These are phyloP conservation scores for Komagataella kurtzmanii DNA, from an alignment of 805 yeast genomes.

Conservation along the genomic window DNA sequence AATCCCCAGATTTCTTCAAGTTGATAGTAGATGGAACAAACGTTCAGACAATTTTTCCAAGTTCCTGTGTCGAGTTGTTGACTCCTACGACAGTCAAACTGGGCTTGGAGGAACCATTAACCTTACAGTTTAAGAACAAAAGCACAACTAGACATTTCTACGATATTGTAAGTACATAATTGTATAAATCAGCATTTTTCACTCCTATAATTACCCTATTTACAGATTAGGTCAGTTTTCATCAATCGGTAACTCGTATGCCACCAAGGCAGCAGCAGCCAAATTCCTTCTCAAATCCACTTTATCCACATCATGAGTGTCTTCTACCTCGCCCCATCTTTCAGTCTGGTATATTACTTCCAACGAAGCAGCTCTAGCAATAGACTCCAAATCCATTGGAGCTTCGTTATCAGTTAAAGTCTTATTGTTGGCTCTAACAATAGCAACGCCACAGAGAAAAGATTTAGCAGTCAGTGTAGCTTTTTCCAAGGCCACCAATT, in stretches of 20 bases:
- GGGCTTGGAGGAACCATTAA: not conserved
- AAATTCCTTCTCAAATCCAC: conserved; percentile 78
- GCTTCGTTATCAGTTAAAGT: conserved; percentile 15
- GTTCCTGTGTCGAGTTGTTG: not conserved
- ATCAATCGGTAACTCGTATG: conserved; percentile 12
- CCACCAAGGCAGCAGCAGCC: conserved; percentile 60
- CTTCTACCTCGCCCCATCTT: conserved; percentile 98
- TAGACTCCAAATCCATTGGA: conserved; percentile 41
- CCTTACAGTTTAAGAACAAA: not conserved
- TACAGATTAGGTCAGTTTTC: not conserved
- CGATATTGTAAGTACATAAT: not conserved
- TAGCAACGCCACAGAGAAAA: conserved; percentile 64
- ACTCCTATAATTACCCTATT: not conserved
- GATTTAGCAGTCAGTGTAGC: conserved; percentile 82
- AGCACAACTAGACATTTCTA: not conserved
- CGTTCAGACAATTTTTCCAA: not conserved
- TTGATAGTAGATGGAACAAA: not conserved
- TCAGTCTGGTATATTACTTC: conserved; percentile 79
- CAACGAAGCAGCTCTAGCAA: conserved; percentile 64
- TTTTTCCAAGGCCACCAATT: conserved; percentile 79
- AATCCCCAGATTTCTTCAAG: not conserved
- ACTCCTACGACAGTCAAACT: not conserved
- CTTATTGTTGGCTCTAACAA: conserved; percentile 33
- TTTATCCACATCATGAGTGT: conserved; percentile 94
- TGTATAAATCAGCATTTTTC: not conserved